A percentile compares a stretch with the other conserved stretches of the same genome.
phyloP scores from a whole-genome alignment of 805 yeast genomes.

The Myxozyma vanderwaltii region DNA sequence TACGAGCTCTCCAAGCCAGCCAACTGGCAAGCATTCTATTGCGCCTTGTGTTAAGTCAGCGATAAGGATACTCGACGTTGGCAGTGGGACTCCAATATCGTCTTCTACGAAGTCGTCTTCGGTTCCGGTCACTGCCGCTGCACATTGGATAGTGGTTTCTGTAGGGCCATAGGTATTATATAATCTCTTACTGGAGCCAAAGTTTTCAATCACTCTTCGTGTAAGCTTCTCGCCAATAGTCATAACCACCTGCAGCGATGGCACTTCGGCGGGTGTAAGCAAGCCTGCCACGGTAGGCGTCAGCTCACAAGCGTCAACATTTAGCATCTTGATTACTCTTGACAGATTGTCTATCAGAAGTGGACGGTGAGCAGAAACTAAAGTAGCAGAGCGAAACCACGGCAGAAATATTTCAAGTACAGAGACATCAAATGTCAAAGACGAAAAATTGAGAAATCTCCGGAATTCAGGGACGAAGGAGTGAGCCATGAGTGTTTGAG shows the following conservation, averaged over 20 bases:
- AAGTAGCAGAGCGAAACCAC: slow-evolving; percentile 27
- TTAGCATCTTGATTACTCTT: slow-evolving; percentile 14
- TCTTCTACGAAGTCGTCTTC: slow-evolving; percentile 7
- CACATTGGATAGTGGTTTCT: slow-evolving; percentile 38
- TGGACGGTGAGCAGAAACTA: slow-evolving; percentile 31
- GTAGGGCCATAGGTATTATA: slow-evolving; percentile 39
- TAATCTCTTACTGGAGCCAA: slow-evolving; percentile 28
- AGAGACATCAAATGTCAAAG: slow-evolving; percentile 37
- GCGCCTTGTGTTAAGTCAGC: slow-evolving; percentile 6
- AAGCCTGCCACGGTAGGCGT: slow-evolving; percentile 37
- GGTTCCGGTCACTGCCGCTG: slow-evolving; percentile 31
- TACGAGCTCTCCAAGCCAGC: slow-evolving; percentile 38
- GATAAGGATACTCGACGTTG: slow-evolving; percentile 25
- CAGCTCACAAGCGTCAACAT: slow-evolving; percentile 33
- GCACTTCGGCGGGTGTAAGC: slow-evolving; percentile 19
- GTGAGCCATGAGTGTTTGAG: slow-evolving; percentile 35
- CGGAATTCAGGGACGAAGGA: slow-evolving; percentile 30
- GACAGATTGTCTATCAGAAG: slow-evolving; percentile 27
- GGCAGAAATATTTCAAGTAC: slow-evolving; percentile 37
- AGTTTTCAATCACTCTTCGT: slow-evolving; percentile 26
- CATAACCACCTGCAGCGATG: slow-evolving; percentile 22
- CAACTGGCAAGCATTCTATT: slow-evolving; percentile 34
- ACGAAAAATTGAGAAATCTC: slow-evolving; percentile 37
- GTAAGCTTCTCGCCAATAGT: slow-evolving; percentile 37
- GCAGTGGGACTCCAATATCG: slow-evolving; percentile 34